Evolutionary conservation across 345 rosid genomes (phyloP).

Genomic region (Clarkia xantiana): DNA sequence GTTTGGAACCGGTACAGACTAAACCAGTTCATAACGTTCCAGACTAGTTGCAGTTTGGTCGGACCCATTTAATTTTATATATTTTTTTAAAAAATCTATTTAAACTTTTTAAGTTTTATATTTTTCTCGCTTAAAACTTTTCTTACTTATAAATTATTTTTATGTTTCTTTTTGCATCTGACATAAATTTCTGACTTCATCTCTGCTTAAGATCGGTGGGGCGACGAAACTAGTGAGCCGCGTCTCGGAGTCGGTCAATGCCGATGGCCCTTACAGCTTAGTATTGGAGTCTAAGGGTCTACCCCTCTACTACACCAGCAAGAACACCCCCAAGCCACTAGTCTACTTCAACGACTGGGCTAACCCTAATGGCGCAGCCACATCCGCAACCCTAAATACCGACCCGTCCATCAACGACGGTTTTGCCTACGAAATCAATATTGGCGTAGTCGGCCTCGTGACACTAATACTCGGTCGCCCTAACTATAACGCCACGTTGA

Average conservation of each 20-base stretch:
- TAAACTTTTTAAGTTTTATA: too few species aligned
- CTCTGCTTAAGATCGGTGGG: too few species aligned
- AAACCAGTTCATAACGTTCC: too few species aligned
- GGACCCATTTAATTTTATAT: too few species aligned
- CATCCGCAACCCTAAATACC: slow-evolving; percentile 6
- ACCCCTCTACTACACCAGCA: slow-evolving; percentile 19
- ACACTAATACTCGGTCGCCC: slow-evolving; percentile 13
- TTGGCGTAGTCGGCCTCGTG: slow-evolving; percentile 7
- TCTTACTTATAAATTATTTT: too few species aligned
- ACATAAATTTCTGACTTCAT: too few species aligned
- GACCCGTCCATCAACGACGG: slow-evolving; percentile 10
- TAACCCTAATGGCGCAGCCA: slow-evolving; percentile 7
- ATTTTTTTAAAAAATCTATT: too few species aligned
- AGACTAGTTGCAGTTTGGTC: too few species aligned
- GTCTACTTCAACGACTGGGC: slow-evolving; percentile 12
- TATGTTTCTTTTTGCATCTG: too few species aligned
- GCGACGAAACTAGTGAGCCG: too few species aligned
- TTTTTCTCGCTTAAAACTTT: too few species aligned
- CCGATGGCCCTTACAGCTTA: slow-evolving; percentile 24
- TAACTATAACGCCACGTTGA: slow-evolving; percentile 27
- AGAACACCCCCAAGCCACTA: slow-evolving; percentile 18
- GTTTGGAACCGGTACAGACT: too few species aligned
- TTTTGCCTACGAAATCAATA: slow-evolving; percentile 15
- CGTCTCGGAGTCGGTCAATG: slow-evolving; percentile 13
- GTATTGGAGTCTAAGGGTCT: slow-evolving; percentile 23